Evolutionary conservation across 495 filamentous ascomycete genomes (phyloP), one percentile per base, ranked within the genome.

Genomic region (Podospora australis): DNA sequence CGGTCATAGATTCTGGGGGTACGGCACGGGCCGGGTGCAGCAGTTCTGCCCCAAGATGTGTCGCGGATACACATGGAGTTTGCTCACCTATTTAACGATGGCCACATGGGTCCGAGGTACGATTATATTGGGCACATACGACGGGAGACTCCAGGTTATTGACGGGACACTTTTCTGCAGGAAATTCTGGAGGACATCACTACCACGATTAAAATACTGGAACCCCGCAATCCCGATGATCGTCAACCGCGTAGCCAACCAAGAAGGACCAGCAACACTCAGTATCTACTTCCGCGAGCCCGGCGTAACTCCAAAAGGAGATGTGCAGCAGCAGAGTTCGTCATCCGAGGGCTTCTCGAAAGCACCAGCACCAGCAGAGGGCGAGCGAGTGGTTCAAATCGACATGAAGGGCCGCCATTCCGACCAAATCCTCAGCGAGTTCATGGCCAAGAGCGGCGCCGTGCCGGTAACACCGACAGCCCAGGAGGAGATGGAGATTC

Each of bases 151-250:
- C 6, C 34, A 36, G 13, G 10, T 21, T 29, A 48, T 35, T 44
- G 44, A 11, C 26, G 24, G 3, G 17, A 22, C 39, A 48, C 43
- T 22, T 11, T 11, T 24, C 2, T 29, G 3, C 23, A 88, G 85
- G 49, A 87, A 88, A 73, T 95, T 98, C 76, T 96, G 88, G 90
- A 81, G 78, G 40, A 68, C 80, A 29, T 84, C 79, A 56, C 81
- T 98, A 25, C 86, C 87, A 2, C 79, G 87, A 53, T 72, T 98
- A 20, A 95, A 98, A 74, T 97, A 83, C 72, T 85, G 92, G 73
- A 98, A 98, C 63, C 92, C 92, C 0, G 71, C 78, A 6, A 63
- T 97, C 13, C 77, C 79, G 13, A 91, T 97, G 81, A 82, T 85
- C 28, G 81, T 97, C 44, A 79, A 79, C 56, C 84, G 87, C 41